Percentiles rank a stretch among this genome's conserved stretches.
phyloP scores from a whole-genome alignment of 2,329 filamentous ascomycete genomes.

The Didymella sp. region DNA sequence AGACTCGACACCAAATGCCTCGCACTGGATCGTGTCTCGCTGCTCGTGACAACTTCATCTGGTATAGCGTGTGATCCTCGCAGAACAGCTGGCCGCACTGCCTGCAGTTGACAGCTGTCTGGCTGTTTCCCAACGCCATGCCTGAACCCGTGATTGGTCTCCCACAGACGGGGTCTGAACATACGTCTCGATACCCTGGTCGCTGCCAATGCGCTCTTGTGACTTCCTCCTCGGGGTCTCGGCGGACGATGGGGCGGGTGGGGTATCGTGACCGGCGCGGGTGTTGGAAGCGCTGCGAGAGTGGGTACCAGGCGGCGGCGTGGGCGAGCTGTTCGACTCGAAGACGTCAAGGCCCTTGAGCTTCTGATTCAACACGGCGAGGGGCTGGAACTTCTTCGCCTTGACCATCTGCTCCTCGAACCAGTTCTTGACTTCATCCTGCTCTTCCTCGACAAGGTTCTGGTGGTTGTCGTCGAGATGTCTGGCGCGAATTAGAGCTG shows the following conservation, averaged over 20 bases:
- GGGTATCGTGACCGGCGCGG: conserved; percentile 44
- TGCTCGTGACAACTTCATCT: conserved; percentile 93
- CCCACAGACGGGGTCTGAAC: conserved; percentile 86
- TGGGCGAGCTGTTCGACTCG: conserved; percentile 80
- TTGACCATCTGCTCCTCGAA: conserved; percentile 94
- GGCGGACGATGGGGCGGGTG: conserved; percentile 34
- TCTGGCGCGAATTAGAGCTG: conserved; percentile 50
- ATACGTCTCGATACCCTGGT: conserved; percentile 74
- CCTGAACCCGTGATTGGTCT: conserved; percentile 40
- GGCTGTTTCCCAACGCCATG: conserved; percentile 77
- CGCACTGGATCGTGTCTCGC: conserved; percentile 88
- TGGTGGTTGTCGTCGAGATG: conserved; percentile 89
- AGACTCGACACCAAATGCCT: conserved; percentile 92
- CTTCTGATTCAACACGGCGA: conserved; percentile 92
- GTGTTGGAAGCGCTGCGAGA: conserved; percentile 39
- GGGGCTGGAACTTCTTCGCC: conserved; percentile 89
- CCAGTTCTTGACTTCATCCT: conserved; percentile 96
- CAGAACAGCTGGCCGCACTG: conserved; percentile 94
- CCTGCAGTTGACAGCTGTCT: conserved; percentile 88
- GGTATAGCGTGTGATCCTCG: conserved; percentile 98
- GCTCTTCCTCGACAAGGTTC: conserved; percentile 84
- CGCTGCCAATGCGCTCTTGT: conserved; percentile 89
- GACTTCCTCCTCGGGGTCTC: conserved; percentile 89
- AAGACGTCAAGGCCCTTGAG: conserved; percentile 91
- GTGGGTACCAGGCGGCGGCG: conserved; percentile 48